These are phyloP conservation scores for Nicotiana obtusifolia DNA, from an alignment of 257 asterid species.

Conservation along the genomic window DNA sequence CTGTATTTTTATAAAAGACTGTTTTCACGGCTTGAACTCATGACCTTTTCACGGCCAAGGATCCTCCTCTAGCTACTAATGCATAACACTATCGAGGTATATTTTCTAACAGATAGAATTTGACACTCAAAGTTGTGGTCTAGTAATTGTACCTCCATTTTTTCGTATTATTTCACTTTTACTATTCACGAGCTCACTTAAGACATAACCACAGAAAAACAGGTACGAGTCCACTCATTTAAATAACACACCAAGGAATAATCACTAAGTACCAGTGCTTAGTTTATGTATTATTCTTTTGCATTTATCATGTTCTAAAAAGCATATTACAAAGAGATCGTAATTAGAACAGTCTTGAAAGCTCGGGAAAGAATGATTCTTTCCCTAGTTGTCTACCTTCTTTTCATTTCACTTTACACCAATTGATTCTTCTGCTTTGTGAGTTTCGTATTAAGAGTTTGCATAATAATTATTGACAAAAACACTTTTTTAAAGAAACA, in stretches of 20 bases:
- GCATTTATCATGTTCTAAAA: not conserved
- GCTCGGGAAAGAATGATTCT: constrained; percentile 64
- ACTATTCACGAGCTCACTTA: not conserved
- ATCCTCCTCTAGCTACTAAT: too few relatives aligned
- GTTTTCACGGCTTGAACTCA: too few relatives aligned
- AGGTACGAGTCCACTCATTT: not conserved
- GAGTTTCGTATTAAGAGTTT: not conserved
- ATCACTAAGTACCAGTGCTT: not conserved
- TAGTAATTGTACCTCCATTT: too few relatives aligned
- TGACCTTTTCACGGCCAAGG: too few relatives aligned
- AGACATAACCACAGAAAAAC: not conserved
- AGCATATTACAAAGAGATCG: not conserved
- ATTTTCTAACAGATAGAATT: too few relatives aligned
- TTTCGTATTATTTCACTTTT: too few relatives aligned
- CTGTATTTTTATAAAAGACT: fast-evolving
- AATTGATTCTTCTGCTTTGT: not conserved
- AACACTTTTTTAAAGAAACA: not conserved
- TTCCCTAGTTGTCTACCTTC: constrained; percentile 9
- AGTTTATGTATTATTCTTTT: not conserved
- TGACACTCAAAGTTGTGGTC: too few relatives aligned
- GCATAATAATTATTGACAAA: not conserved
- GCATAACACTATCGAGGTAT: too few relatives aligned
- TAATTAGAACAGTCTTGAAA: constrained; percentile 38
- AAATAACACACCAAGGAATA: not conserved
- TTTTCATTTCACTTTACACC: not conserved